Conservation (phyloP, 805 yeast species). For the Candida incommunis region DNA sequence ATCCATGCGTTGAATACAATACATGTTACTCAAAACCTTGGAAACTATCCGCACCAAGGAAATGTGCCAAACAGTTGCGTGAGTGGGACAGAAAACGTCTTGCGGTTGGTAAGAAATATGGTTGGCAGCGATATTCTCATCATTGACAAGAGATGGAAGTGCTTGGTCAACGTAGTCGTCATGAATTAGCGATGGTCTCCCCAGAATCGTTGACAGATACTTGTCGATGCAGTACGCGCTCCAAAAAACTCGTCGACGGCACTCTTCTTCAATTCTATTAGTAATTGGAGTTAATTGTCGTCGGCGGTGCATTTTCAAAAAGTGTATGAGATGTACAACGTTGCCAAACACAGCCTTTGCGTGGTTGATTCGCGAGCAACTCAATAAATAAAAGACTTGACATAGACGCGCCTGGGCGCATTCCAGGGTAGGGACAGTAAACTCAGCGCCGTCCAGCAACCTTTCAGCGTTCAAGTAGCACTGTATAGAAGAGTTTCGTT, state of each 20-base stretch:
- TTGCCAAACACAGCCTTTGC: slow-evolving; percentile 8
- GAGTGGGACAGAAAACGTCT: slow-evolving; percentile 5
- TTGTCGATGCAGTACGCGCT: slow-evolving; percentile 1
- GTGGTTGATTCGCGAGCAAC: slow-evolving; percentile 9
- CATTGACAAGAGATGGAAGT: slow-evolving; percentile 7
- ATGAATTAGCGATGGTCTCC: neutral
- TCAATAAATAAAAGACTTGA: slow-evolving; percentile 7
- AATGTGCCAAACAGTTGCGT: slow-evolving; percentile 8
- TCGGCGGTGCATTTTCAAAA: slow-evolving; percentile 7
- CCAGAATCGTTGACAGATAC: neutral
- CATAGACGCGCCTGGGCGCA: slow-evolving; percentile 9
- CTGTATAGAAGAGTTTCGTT: slow-evolving; percentile 2
- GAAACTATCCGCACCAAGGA: slow-evolving; percentile 5
- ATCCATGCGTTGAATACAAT: slow-evolving; percentile 3
- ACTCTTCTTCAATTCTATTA: neutral
- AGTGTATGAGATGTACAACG: slow-evolving; percentile 8
- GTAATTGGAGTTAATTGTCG: slow-evolving; percentile 1
- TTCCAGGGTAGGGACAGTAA: slow-evolving; percentile 6
- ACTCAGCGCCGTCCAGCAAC: slow-evolving; percentile 4
- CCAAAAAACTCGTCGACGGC: slow-evolving; percentile 1
- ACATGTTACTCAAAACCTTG: slow-evolving; percentile 6
- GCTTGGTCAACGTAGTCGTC: slow-evolving; percentile 7
- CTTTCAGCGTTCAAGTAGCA: slow-evolving; percentile 8
- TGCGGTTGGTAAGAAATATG: slow-evolving; percentile 1
- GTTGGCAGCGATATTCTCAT: slow-evolving; percentile 3